Evolutionary conservation across 208 protist species (phyloP).

Genomic region (Leishmania braziliensis): DNA sequence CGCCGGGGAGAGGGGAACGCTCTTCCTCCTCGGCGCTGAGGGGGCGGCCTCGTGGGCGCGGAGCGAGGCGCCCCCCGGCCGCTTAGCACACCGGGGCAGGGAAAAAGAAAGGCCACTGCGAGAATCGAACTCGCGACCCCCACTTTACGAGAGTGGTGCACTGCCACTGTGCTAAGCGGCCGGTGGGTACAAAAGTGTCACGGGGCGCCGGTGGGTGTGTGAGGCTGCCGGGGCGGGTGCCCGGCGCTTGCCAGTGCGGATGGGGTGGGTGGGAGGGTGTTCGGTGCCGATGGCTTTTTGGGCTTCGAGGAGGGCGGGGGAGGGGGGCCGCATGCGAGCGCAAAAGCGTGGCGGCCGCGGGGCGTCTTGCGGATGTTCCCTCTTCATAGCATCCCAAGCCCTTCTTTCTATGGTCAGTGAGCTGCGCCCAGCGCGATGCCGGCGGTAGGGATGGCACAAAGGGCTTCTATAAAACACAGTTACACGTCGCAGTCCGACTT

Average conservation of each 20-base stretch:
- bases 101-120: constrained; percentile 87
- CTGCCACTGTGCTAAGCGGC: constrained; percentile 96
- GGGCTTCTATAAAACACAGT: not conserved
- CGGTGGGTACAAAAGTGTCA: constrained; percentile 5
- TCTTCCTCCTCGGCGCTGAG: too few species aligned
- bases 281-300: not conserved
- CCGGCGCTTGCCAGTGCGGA: not conserved
- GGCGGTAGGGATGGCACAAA: not conserved
- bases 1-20: not conserved
- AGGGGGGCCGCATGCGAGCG: not conserved
- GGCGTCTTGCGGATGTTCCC: not conserved
- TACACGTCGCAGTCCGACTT: constrained; percentile 44
- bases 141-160: constrained; percentile 96
- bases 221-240: not conserved
- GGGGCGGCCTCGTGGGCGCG: not conserved
- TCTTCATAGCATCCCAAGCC: not conserved
- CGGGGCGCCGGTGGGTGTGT: not conserved
- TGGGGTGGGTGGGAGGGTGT: not conserved
- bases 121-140: constrained; percentile 96
- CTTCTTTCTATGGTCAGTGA: constrained; percentile 8
- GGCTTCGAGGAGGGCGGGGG: not conserved
- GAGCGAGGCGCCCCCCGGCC: not conserved
- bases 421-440: not conserved
- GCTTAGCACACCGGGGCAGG: not conserved
- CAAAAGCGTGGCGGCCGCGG: not conserved